Base-by-base conservation (phyloP, 257 asterid genomes). In the Ocimum tenuiflorum region DNA sequence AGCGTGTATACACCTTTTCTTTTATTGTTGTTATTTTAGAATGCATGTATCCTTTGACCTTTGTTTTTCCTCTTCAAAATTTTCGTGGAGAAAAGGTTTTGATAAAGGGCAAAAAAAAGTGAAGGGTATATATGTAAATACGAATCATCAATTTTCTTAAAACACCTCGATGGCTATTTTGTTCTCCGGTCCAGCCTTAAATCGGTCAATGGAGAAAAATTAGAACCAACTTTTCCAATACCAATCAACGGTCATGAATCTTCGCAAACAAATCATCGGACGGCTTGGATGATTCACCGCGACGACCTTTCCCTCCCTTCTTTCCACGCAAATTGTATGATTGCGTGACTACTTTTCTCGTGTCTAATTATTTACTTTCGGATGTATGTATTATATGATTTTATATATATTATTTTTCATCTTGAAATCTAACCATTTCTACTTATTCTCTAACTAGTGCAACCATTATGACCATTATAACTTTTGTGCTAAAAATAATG, bases 311-410 rank as follows among this genome's bases (percentile, higher is more conserved):
- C 66, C 24, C 42, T 65, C 67, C 31, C 46, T 52, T 46, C 77
- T 61, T 76, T 76, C 65, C 77, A 64, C 71, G 79, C 70, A 52
- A 63, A 69, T 59, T 55, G 39, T 48, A 68, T 68, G 73, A 73
- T 73, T 69, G 52, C 61, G 58, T 64, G 20, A 58, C 76, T 20
- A 59, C 78, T 53, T 70, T 43, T 31, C 63, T 41, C 20, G 33
- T 35, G 23, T 33, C 65, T 8, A 45, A 65, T 11, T 53, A 23
- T 38, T 58, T 59, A 24, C 69, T 52, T 63, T 12, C 9, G 7
- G 47, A 10, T 39, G 14, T 10, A 39, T 31, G 6, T 31, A 3
- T 31, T 31, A 31, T 31, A 2, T 31, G 6, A 2, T 31, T 31
- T 1, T 31, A 31, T 31, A 4, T 31, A 2, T 31, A 2, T 3